Conservation (phyloP, 768 basidiomycete genomes). For the Tylopilus plumbeoviolaceoides region DNA sequence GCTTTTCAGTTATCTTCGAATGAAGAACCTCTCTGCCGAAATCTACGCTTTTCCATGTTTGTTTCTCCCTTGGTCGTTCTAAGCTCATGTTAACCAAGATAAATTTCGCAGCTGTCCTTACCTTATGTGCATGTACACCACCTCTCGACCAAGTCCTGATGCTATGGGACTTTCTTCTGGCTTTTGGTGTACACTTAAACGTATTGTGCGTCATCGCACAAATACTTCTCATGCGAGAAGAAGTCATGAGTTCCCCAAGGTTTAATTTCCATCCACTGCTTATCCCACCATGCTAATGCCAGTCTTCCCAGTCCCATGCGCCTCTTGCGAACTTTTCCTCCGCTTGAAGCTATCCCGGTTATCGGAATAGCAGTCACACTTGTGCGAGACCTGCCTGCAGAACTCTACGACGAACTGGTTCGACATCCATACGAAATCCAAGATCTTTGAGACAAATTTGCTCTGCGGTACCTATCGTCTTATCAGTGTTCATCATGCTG, state of each 20-base stretch:
- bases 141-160: slow-evolving; percentile 92
- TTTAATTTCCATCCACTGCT: slow-evolving; percentile 32
- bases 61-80: slow-evolving; percentile 27
- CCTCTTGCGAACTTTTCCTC: slow-evolving; percentile 88
- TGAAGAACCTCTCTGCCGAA: slow-evolving; percentile 91
- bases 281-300: not conserved
- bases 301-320: slow-evolving; percentile 75
- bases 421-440: slow-evolving; percentile 74
- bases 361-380: slow-evolving; percentile 93
- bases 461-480: not conserved
- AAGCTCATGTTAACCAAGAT: not conserved
- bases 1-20: slow-evolving; percentile 73
- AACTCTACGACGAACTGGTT: slow-evolving; percentile 85
- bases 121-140: slow-evolving; percentile 94
- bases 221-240: slow-evolving; percentile 81
- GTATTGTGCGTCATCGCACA: slow-evolving; percentile 97
- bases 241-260: slow-evolving; percentile 87
- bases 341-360: slow-evolving; percentile 80
- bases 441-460: slow-evolving; percentile 12
- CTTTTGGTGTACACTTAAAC: slow-evolving; percentile 95
- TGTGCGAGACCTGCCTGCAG: slow-evolving; percentile 84
- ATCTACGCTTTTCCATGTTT: slow-evolving; percentile 96
- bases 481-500: slow-evolving; percentile 6
- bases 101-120: slow-evolving; percentile 68
- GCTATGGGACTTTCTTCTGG: slow-evolving; percentile 96